Evolutionary conservation across 2,329 filamentous ascomycete genomes (phyloP).

Genomic region (Fusarium chlamydosporum): DNA sequence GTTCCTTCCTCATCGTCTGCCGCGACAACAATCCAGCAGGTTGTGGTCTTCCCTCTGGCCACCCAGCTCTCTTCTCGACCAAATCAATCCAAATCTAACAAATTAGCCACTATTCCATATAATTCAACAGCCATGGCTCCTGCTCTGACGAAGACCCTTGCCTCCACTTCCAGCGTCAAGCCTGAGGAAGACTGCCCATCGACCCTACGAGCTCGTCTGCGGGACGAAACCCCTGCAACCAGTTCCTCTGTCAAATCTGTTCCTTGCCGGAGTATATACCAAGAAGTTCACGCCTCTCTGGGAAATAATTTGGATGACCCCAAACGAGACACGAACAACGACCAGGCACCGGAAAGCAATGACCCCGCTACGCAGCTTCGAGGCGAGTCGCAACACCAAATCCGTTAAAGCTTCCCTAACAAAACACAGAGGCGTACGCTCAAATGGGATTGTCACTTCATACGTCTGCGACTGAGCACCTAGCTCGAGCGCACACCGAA

Average conservation of each 20-base stretch:
- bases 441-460: conserved; percentile 36
- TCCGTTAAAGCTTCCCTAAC: background rate
- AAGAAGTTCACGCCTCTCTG: conserved; percentile 48
- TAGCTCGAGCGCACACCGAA: conserved; percentile 45
- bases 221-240: conserved; percentile 37
- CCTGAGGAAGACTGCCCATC: conserved; percentile 38
- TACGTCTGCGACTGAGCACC: conserved; percentile 20
- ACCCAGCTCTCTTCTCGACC: too few species aligned
- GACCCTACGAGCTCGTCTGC: conserved; percentile 51
- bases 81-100: background rate
- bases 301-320: background rate
- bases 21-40: background rate
- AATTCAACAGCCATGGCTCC: background rate
- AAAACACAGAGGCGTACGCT: conserved; percentile 43
- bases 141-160: background rate
- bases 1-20: background rate
- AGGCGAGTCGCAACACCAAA: conserved; percentile 24
- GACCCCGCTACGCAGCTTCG: conserved; percentile 37
- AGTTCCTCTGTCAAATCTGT: conserved; percentile 13
- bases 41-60: too few species aligned
- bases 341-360: background rate
- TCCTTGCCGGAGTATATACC: conserved; percentile 40
- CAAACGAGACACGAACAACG: background rate
- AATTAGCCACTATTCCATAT: too few species aligned
- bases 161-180: conserved; percentile 26